Conservation (phyloP, 345 rosid genomes). For the Eucalyptus pauciflora region DNA sequence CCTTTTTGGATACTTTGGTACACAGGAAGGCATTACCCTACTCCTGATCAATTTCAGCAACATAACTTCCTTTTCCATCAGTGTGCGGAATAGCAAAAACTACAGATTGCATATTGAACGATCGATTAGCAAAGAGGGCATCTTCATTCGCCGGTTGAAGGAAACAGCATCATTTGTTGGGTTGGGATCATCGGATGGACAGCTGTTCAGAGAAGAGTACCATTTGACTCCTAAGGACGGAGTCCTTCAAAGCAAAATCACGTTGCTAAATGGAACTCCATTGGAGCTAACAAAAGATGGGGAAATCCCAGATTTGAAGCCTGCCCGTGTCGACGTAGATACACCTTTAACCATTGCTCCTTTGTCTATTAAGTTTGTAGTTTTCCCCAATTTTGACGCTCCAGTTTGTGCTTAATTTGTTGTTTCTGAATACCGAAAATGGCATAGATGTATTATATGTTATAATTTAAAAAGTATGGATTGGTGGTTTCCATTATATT, state of each 20-base stretch:
- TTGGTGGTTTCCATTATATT: neutral
- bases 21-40: conserved; percentile 71
- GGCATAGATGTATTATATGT: neutral
- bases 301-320: conserved; percentile 63
- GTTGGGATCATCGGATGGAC: conserved; percentile 28
- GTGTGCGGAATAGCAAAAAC: conserved; percentile 32
- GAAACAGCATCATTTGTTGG: conserved; percentile 57
- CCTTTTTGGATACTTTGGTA: neutral
- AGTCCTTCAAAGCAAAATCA: conserved; percentile 41
- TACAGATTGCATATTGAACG: conserved; percentile 10
- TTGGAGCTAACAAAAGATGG: conserved; percentile 35
- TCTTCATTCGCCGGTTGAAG: conserved; percentile 33
- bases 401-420: conserved; percentile 41
- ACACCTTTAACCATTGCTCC: conserved; percentile 51
- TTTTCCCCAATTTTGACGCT: conserved; percentile 77
- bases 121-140: conserved; percentile 5
- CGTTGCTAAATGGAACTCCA: conserved; percentile 73
- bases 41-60: conserved; percentile 81
- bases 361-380: conserved; percentile 70
- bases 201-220: conserved; percentile 70
- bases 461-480: neutral
- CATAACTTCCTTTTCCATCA: conserved; percentile 33
- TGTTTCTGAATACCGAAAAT: neutral
- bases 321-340: conserved; percentile 22
- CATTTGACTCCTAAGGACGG: conserved; percentile 77